A percentile compares a stretch with the other conserved stretches of the same genome.
These are phyloP conservation scores for Xylogone sp. DNA, from an alignment of 2,329 filamentous ascomycete genomes.

Conservation along the genomic window DNA sequence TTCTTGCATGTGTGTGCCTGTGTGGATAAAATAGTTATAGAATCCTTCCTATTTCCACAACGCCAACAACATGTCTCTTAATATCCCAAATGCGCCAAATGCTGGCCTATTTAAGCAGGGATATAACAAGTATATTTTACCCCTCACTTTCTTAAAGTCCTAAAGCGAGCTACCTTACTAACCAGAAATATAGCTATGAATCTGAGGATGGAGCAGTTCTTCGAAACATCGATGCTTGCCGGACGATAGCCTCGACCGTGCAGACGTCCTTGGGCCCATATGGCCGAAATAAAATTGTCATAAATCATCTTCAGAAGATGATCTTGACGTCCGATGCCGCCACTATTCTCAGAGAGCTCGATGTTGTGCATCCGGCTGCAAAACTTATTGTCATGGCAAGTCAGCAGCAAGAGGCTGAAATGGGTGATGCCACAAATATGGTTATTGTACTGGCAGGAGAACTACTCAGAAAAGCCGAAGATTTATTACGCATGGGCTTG, in stretches of 20 bases:
- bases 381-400: slow-evolving; percentile 98
- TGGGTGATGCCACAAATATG: slow-evolving; percentile 97
- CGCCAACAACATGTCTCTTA: slow-evolving; percentile 73
- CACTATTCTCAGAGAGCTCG: slow-evolving; percentile 94
- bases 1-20: not conserved
- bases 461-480: slow-evolving; percentile 93
- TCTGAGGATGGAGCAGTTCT: slow-evolving; percentile 98
- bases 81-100: slow-evolving; percentile 92
- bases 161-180: slow-evolving; percentile 23
- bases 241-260: slow-evolving; percentile 91
- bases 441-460: slow-evolving; percentile 96
- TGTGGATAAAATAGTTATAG: not conserved
- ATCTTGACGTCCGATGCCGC: slow-evolving; percentile 97
- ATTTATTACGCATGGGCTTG: slow-evolving; percentile 91
- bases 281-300: slow-evolving; percentile 98
- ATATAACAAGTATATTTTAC: slow-evolving; percentile 70
- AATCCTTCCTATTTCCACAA: slow-evolving; percentile 1
- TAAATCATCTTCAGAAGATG: slow-evolving; percentile 99
- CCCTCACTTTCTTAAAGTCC: not conserved
- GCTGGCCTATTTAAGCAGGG: slow-evolving; percentile 91
- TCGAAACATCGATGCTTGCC: slow-evolving; percentile 97
- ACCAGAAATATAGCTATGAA: slow-evolving; percentile 69
- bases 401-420: slow-evolving; percentile 98
- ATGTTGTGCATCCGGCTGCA: slow-evolving; percentile 95
- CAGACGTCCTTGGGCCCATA: slow-evolving; percentile 96